These are phyloP conservation scores for Eruca vesicaria DNA, from an alignment of 441 rosid genomes.

Conservation along the genomic window DNA sequence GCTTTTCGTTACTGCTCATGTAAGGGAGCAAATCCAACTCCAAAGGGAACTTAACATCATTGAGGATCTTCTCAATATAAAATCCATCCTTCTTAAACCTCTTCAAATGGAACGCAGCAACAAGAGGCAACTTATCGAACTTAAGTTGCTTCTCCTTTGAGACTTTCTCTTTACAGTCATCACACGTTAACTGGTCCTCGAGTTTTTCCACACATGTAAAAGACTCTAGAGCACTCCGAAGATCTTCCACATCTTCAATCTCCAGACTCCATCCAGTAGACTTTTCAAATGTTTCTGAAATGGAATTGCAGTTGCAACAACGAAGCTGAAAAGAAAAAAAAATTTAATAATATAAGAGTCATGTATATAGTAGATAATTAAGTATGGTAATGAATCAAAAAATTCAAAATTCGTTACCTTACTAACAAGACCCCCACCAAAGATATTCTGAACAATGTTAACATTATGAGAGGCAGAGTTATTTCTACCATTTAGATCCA, in stretches of 20 bases:
- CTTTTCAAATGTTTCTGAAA: slow-evolving; percentile 58
- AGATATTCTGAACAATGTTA: slow-evolving; percentile 54
- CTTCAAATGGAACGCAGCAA: no score
- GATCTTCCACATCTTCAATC: no score
- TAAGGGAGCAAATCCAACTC: slow-evolving; percentile 74
- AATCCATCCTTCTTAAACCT: no score
- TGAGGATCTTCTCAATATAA: slow-evolving; percentile 59
- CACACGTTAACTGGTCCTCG: slow-evolving; percentile 61
- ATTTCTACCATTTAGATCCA: slow-evolving; percentile 26
- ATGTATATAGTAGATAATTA: no score
- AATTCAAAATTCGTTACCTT: slow-evolving; percentile 48
- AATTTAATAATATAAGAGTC: not conserved
- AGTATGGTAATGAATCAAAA: not conserved
- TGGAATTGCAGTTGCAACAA: no score
- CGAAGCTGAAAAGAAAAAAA: slow-evolving; percentile 39
- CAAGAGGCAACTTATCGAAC: no score
- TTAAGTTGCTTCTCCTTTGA: no score
- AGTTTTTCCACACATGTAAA: slow-evolving; percentile 68
- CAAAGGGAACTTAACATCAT: no score
- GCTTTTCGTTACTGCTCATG: slow-evolving; percentile 30
- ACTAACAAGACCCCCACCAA: slow-evolving; percentile 75
- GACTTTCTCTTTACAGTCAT: no score
- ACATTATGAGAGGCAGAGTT: slow-evolving; percentile 26
- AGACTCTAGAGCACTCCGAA: no score
- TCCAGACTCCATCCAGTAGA: no score